Evolutionary conservation across 2,329 filamentous ascomycete genomes (phyloP), one percentile per base, ranked within the genome.

Genomic region (Colletotrichum abscissum): DNA sequence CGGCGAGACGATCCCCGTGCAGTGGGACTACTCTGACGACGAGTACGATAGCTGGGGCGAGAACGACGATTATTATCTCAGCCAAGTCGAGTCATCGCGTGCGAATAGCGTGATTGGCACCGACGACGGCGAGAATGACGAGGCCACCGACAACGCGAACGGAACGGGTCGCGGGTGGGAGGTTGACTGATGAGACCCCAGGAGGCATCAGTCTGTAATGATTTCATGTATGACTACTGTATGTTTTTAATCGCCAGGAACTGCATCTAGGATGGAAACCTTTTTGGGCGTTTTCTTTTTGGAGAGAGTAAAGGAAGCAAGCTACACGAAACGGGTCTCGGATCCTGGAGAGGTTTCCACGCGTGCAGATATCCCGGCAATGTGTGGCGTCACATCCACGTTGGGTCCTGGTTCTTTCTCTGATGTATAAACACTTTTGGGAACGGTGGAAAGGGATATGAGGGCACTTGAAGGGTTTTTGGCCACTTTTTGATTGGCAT

Each of bases 21-120:
- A 89, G 59, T 92, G 90, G 90, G 90, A 92, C 77, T 90, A 89
- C 75, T 86, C 85, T n/a, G 89, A 92, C 55, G 88, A 87, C 14
- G 85, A 85, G 30, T 85, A 88, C 49, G 88, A 89, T 63, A 86
- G 87, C 38, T 88, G 86, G 82, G 87, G 86, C 42, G 89, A 89
- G 75, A 89, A 92, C 75, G 90, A 92, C 73, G 81, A 84, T 63
- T 81, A 81, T 60, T 81, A 80, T 64, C 66, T 82, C 59, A 82
- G 80, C 72, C 83, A 81, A 67, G 82, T 79, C 14, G 79, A 81
- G 58, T 83, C 82, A 63, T 79, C 81, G 67, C 79, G 72, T 28
- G 69, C 58, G 57, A 60, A 65, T 19, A 72, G 69, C 54, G 60
- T 66, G 54, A 58, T 66, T 24, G 59, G 69, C 30, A 60, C 22